Conservation (phyloP, 805 yeast species). For the Debaryomyces prosopidis region DNA sequence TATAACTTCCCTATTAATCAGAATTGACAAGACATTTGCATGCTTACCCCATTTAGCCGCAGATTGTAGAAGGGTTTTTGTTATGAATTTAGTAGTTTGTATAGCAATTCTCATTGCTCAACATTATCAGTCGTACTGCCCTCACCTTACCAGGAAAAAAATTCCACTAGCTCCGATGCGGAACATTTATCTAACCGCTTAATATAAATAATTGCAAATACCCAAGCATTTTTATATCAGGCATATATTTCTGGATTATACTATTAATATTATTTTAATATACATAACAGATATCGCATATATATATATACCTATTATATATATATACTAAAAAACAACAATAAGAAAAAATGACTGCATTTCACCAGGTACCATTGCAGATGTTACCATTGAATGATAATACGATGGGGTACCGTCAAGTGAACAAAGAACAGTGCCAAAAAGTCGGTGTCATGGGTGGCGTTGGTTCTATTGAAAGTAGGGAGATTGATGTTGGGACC, state of each 20-base stretch:
- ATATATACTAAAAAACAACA: no score
- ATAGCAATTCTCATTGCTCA: not conserved
- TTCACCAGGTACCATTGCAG: conserved; percentile 4
- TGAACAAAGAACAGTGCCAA: not conserved
- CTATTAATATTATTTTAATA: no score
- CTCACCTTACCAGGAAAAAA: conserved; percentile 1
- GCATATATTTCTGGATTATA: not conserved
- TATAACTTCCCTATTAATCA: not conserved
- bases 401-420: not conserved
- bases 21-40: not conserved
- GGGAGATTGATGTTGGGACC: not conserved
- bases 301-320: no score
- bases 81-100: not conserved
- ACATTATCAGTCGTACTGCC: not conserved
- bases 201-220: not conserved
- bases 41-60: not conserved
- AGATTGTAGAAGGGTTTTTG: not conserved
- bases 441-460: not conserved
- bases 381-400: conserved; percentile 1
- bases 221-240: not conserved
- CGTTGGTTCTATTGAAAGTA: not conserved
- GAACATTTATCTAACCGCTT: conserved; percentile 3
- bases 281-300: no score
- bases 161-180: conserved; percentile 7
- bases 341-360: conserved; percentile 1